phyloP scores from a whole-genome alignment of 345 rosid species.

The Citrus inodora region DNA sequence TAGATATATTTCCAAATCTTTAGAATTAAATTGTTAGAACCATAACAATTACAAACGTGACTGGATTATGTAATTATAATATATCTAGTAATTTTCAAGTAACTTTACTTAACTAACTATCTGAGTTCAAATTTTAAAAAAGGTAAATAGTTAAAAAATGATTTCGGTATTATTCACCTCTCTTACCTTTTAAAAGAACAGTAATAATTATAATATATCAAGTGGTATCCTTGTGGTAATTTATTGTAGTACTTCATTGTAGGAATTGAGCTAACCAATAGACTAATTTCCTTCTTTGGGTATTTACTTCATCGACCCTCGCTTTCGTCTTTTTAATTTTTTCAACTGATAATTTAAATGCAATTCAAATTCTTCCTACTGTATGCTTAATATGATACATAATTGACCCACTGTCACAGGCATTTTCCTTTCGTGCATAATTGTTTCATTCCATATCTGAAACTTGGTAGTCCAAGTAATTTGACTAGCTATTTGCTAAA shows the following conservation, averaged over 20 bases:
- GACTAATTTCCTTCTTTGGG: neutral
- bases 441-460: neutral
- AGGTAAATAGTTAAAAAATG: too few relatives aligned
- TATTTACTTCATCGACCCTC: too few relatives aligned
- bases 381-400: neutral
- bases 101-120: too few relatives aligned
- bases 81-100: too few relatives aligned
- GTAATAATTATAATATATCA: neutral
- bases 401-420: neutral
- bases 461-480: neutral
- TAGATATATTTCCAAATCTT: too few relatives aligned
- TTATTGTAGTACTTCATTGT: neutral
- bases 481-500: neutral
- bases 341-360: neutral
- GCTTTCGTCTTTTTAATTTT: too few relatives aligned
- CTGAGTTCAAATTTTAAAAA: too few relatives aligned
- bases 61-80: too few relatives aligned
- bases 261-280: neutral
- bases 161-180: too few relatives aligned
- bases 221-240: neutral
- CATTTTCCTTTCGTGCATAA: neutral
- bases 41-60: too few relatives aligned
- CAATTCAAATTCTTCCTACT: neutral
- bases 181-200: too few relatives aligned
- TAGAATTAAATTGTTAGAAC: neutral